Conservation (phyloP, 805 yeast species). For the Cyberlindnera meyerae region DNA sequence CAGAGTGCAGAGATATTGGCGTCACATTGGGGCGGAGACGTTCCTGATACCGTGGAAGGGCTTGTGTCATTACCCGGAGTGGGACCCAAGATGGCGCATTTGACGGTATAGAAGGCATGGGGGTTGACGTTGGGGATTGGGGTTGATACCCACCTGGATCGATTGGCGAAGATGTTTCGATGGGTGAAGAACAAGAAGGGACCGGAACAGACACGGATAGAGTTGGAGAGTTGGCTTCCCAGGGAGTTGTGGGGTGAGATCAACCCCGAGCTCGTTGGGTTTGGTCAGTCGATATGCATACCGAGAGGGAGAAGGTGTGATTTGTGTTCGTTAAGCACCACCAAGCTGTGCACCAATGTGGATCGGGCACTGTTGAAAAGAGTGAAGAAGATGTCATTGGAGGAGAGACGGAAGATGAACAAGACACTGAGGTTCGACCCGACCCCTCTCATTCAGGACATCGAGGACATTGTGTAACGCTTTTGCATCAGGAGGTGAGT, state of each 20-base stretch:
- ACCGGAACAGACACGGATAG: constrained; percentile 72
- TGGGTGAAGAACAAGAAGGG: constrained; percentile 60
- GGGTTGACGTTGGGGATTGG: constrained; percentile 75
- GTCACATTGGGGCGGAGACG: constrained; percentile 53
- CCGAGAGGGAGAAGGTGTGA: constrained; percentile 71
- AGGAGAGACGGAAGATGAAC: constrained; percentile 18
- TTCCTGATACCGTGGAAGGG: constrained; percentile 67
- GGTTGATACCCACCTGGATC: constrained; percentile 85
- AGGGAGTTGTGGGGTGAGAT: constrained; percentile 73
- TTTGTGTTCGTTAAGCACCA: constrained; percentile 51
- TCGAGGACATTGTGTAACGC: constrained; percentile 28
- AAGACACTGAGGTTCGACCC: constrained; percentile 40
- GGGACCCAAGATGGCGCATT: constrained; percentile 92
- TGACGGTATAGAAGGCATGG: constrained; percentile 83
- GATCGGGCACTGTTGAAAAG: constrained; percentile 40
- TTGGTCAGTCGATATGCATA: constrained; percentile 84
- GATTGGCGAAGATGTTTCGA: constrained; percentile 73
- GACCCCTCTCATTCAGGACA: constrained; percentile 30
- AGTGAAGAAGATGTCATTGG: constrained; percentile 21
- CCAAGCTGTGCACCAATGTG: constrained; percentile 54
- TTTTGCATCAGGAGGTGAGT: too few species aligned
- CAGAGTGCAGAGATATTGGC: constrained; percentile 50
- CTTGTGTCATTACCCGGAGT: constrained; percentile 78
- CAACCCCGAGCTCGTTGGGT: constrained; percentile 84
- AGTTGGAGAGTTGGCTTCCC: constrained; percentile 72